Evolutionary conservation across 768 basidiomycete species (phyloP).

Genomic region (Pleurotus eryngii): DNA sequence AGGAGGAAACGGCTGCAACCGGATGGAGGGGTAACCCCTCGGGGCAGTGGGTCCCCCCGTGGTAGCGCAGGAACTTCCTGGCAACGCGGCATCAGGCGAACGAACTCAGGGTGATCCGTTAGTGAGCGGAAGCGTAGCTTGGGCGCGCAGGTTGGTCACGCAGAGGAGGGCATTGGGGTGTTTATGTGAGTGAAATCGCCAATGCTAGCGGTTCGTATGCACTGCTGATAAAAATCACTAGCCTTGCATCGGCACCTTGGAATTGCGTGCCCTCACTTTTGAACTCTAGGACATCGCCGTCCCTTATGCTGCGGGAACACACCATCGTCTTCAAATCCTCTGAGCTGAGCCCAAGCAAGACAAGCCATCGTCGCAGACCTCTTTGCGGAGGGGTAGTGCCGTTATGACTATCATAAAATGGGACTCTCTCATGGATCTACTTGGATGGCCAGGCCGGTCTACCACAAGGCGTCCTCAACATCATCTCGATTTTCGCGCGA

Average conservation of each 20-base stretch:
- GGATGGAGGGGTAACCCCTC: constrained; percentile 13
- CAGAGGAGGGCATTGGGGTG: constrained; percentile 49
- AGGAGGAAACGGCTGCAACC: constrained; percentile 38
- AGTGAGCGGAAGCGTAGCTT: constrained; percentile 34
- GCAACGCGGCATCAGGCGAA: constrained; percentile 31
- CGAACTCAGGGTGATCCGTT: constrained; percentile 40
- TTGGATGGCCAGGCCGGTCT: too few species aligned
- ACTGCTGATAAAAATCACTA: constrained; percentile 13
- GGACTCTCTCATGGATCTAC: too few species aligned
- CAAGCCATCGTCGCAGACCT: constrained; percentile 44
- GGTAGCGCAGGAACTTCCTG: constrained; percentile 20
- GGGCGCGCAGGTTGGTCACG: constrained; percentile 42
- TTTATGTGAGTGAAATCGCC: constrained; percentile 36
- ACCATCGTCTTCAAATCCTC: constrained; percentile 53
- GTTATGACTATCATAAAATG: too few species aligned
- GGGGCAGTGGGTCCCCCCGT: constrained; percentile 26
- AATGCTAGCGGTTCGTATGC: too few species aligned
- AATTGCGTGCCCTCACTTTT: constrained; percentile 47
- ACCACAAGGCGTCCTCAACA: constrained; percentile 53
- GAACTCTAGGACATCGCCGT: constrained; percentile 43
- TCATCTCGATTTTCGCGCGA: constrained; percentile 42
- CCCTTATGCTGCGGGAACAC: constrained; percentile 57
- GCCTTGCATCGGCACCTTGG: constrained; percentile 56
- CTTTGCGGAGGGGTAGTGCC: constrained; percentile 44
- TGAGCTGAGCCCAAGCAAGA: constrained; percentile 44